Evolutionary conservation across 1,284 basidiomycete genomes (phyloP), one percentile per base, ranked within the genome.

Genomic region (Ustilago esculenta): DNA sequence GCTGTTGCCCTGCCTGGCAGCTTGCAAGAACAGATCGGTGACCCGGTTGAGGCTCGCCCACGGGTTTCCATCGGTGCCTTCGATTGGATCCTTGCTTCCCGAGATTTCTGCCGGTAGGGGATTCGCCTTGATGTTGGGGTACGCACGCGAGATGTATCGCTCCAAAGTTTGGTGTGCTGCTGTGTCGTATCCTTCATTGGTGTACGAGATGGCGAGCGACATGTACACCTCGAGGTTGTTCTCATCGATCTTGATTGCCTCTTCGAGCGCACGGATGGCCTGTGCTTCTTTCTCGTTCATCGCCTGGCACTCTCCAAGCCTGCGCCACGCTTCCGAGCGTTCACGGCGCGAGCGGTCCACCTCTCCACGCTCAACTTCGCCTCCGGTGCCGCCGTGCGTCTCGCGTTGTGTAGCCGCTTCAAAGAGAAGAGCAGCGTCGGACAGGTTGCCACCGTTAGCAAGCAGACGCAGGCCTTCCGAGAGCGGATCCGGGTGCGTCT

Each of bases 131-230:
- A 78, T 36, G 48, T 71, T 72, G 0, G 94, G 94, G 82, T 92
- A 92, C 20, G 89, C 87, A 25, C 90, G 87, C 45, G 85, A 84
- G 41, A 98, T 85, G 90, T 94, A 98, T 45, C 90, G 89, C 58
- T 96, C 87, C 21, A 99, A 87, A 84, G 91, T 94, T 1, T 89
- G 85, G 77, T 97, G 89, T 2, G 95, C 91, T 2, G 90, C 93
- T 7, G 90, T 86, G 76, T 98, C 95, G 78, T 90, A 90, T 0
- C 89, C 89, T 84, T 99, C 96, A 81, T 99, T 99, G 42, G 94
- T 97, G 83, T 93, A 98, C 5, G 92, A 93, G 71, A 98, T 95
- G 3, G 96, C 94, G 17, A 98, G 87, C 20, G 78, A 74, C 73
- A 63, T 53, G 34, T 45, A 74, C 1, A 70, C 78, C 48, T 86